Percentiles rank a stretch among this genome's conserved stretches.
Conservation (phyloP, 371 early-diverging fungal genomes). For the Mortierella sp. region DNA sequence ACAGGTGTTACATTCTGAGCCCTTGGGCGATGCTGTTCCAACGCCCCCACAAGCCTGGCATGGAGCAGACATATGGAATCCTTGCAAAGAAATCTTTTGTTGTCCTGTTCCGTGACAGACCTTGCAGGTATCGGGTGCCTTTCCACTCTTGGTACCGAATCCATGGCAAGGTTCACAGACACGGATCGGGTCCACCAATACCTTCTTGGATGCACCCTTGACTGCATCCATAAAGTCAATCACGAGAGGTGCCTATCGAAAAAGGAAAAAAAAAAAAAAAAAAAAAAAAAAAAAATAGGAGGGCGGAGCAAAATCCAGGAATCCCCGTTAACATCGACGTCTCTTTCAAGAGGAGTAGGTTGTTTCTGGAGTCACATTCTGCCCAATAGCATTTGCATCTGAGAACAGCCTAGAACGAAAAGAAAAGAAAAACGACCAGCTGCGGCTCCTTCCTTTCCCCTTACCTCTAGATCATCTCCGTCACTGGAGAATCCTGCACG, state of each 20-base stretch:
- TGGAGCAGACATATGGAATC: constrained; percentile 87
- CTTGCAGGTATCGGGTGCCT: constrained; percentile 71
- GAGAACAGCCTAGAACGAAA: background rate
- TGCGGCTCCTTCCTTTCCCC: background rate
- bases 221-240: constrained; percentile 92
- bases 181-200: constrained; percentile 71
- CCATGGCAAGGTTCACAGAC: constrained; percentile 85
- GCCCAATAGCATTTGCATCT: too few relatives aligned
- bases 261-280: background rate
- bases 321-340: background rate
- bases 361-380: background rate
- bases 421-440: background rate
- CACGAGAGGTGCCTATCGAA: constrained; percentile 56
- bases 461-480: constrained; percentile 57
- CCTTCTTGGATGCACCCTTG: constrained; percentile 73
- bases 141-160: constrained; percentile 80
- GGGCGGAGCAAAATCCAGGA: background rate
- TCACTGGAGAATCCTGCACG: constrained; percentile 54
- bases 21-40: constrained; percentile 74
- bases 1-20: constrained; percentile 82
- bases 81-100: constrained; percentile 67
- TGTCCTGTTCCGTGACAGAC: constrained; percentile 90
- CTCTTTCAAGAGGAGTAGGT: background rate
- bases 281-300: background rate
- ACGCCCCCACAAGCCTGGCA: constrained; percentile 88